These are phyloP conservation scores for Centella asiatica DNA, from an alignment of 129 eudicot species.

Conservation along the genomic window DNA sequence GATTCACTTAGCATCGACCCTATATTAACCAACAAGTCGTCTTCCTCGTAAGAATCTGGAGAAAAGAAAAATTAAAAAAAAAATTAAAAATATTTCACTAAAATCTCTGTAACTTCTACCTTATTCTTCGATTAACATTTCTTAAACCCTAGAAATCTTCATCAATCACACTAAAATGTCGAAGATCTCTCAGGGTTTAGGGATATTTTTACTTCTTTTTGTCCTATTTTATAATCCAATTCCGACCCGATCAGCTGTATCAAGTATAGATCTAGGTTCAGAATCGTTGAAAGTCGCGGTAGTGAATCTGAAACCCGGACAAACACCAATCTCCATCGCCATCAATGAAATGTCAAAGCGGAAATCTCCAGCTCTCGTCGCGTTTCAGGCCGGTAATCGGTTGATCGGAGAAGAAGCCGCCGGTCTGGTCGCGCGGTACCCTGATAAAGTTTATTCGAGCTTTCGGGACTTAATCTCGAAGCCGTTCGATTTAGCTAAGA, in stretches of 20 bases:
- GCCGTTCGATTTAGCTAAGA: conserved; percentile 26
- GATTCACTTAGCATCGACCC: neutral
- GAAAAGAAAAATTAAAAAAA: no score
- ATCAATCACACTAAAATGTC: neutral
- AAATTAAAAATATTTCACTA: neutral
- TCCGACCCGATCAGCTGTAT: conserved; percentile 65
- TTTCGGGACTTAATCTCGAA: conserved; percentile 59
- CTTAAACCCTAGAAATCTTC: conserved; percentile 9
- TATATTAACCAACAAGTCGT: conserved; percentile 14
- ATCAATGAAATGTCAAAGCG: conserved; percentile 98
- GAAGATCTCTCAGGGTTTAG: conserved; percentile 13
- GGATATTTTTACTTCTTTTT: conserved; percentile 8
- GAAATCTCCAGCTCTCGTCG: conserved; percentile 72
- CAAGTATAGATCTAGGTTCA: conserved; percentile 94
- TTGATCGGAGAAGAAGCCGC: conserved; percentile 90
- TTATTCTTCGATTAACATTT: neutral
- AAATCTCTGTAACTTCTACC: conserved; percentile 9
- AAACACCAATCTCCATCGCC: conserved; percentile 84
- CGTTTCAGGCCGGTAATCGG: conserved; percentile 62
- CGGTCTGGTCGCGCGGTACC: conserved; percentile 68
- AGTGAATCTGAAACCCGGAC: conserved; percentile 88
- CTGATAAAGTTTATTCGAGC: conserved; percentile 62
- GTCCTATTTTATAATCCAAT: conserved; percentile 22
- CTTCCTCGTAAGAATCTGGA: conserved; percentile 9
- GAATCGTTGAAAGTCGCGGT: conserved; percentile 97